Base-by-base conservation (phyloP, 1,139 yeast genomes). In the Diutina mesorugosa region DNA sequence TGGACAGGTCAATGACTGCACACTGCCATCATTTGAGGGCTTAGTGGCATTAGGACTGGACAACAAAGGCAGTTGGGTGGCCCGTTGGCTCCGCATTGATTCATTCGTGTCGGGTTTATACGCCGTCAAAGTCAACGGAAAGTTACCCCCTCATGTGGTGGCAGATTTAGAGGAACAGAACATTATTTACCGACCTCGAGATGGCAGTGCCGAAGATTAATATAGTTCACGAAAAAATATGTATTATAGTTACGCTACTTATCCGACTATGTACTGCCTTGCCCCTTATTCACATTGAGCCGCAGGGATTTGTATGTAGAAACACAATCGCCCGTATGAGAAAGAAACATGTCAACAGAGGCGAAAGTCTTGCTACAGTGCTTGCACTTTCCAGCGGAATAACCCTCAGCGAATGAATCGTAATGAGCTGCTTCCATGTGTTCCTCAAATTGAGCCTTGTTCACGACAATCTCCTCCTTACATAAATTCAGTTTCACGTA, bases 1-100 rank as follows among this genome's bases (percentile, higher is more conserved):
- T 58, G 84, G 87, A 28, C 82, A 89, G 52, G 87, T 86, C 35
- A 87, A 88, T 68, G 97, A 90, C 65, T 90, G 97, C 67, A 93
- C 99, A 4, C 90, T 97, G 32, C 98, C 98, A 48, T 84, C 97
- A 0, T 95, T 90, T 67, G 99, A 93, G 73, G 99, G 99, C 0
- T 76, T 88, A 54, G 96, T 93, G 10, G 97, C 98, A 1, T 78
- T 90, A 61, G 90, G 96, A 56, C 90, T 87, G 59, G 91, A 93
- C 55, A 75, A 72, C 63, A 83, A 83, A 57, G 83, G 80, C 50
- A 90, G 97, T 2, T 93, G 99, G 99, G 98, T 90, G 41, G 97
- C 97, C 28, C 82, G 90, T 66, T 93, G 99, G 99, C 76, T 93
- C 59, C 83, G 97, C 70, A 87, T 93, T 32, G 96, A 90, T 65